phyloP scores from a whole-genome alignment of 257 asterid genomes.

The Nicotiana undulata region DNA sequence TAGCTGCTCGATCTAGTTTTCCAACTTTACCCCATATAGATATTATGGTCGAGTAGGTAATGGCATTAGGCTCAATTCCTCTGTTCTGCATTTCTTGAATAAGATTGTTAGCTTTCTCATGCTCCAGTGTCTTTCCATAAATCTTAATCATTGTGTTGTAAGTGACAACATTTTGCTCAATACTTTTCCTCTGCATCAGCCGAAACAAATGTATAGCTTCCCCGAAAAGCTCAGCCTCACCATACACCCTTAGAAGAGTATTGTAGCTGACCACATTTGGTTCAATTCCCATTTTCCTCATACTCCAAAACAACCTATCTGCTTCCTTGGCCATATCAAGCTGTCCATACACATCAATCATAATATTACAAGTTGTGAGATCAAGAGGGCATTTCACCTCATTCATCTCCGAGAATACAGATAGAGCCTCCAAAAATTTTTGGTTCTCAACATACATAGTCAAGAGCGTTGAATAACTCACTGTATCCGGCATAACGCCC shows the following conservation, averaged over 20 bases:
- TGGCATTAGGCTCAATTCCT: constrained; percentile 80
- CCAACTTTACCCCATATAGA: constrained; percentile 92
- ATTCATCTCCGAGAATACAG: constrained; percentile 72
- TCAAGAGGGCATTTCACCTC: constrained; percentile 57
- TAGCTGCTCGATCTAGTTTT: constrained; percentile 78
- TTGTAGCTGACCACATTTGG: constrained; percentile 86
- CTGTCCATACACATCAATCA: constrained; percentile 94
- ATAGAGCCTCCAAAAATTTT: constrained; percentile 70
- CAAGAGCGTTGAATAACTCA: constrained; percentile 75
- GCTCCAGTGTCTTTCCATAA: constrained; percentile 86
- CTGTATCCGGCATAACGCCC: constrained; percentile 70
- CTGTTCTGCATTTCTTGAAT: constrained; percentile 74
- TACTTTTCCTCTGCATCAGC: constrained; percentile 88
- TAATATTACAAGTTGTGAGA: constrained; percentile 78
- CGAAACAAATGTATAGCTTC: constrained; percentile 93
- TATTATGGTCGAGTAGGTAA: constrained; percentile 85
- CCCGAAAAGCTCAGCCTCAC: constrained; percentile 91
- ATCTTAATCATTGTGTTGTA: constrained; percentile 92
- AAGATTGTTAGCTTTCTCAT: constrained; percentile 90
- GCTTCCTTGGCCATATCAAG: constrained; percentile 96
- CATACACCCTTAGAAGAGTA: constrained; percentile 80
- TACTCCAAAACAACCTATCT: constrained; percentile 86
- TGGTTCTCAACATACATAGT: constrained; percentile 70
- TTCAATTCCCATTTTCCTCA: constrained; percentile 80
- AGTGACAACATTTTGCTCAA: constrained; percentile 82